Evolutionary conservation across 768 basidiomycete species (phyloP).

Genomic region (Leucocoprinus leucothites): DNA sequence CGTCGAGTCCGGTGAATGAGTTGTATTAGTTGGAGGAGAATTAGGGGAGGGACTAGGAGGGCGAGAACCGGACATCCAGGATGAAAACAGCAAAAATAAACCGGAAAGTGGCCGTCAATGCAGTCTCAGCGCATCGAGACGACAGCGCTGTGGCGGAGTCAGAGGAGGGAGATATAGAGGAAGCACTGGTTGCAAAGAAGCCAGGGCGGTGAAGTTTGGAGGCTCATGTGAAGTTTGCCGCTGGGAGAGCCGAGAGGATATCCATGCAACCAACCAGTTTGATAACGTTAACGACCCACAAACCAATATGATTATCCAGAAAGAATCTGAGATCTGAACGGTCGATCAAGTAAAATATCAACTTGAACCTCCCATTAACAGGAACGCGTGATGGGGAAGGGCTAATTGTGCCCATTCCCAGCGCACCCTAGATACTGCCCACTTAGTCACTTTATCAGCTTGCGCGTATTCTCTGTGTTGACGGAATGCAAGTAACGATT

Average conservation of each 20-base stretch:
- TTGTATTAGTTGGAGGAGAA: conserved; percentile 34
- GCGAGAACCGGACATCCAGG: conserved; percentile 49
- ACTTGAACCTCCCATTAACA: not conserved
- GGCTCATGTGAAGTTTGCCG: conserved; percentile 11
- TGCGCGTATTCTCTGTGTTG: not conserved
- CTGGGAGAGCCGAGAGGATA: conserved; percentile 8
- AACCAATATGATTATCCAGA: conserved; percentile 6
- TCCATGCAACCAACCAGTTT: conserved; percentile 2
- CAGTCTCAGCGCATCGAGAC: conserved; percentile 42
- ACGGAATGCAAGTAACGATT: conserved; percentile 2
- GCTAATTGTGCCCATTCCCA: too few relatives aligned
- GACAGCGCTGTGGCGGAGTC: conserved; percentile 12
- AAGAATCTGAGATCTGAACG: conserved; percentile 3
- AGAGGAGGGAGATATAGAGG: conserved; percentile 21
- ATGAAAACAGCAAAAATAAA: conserved; percentile 31
- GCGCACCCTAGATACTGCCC: not conserved
- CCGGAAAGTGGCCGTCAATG: conserved; percentile 31
- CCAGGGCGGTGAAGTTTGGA: too few relatives aligned
- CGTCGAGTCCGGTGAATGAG: too few relatives aligned
- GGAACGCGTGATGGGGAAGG: conserved; percentile 1
- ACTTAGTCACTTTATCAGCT: conserved; percentile 5
- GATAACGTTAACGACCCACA: conserved; percentile 7
- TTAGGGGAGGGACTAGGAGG: conserved; percentile 43
- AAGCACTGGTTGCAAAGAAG: conserved; percentile 18
- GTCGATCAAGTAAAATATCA: conserved; percentile 3